Evolutionary conservation across 805 yeast species (phyloP).

Genomic region (Spathaspora sp.): DNA sequence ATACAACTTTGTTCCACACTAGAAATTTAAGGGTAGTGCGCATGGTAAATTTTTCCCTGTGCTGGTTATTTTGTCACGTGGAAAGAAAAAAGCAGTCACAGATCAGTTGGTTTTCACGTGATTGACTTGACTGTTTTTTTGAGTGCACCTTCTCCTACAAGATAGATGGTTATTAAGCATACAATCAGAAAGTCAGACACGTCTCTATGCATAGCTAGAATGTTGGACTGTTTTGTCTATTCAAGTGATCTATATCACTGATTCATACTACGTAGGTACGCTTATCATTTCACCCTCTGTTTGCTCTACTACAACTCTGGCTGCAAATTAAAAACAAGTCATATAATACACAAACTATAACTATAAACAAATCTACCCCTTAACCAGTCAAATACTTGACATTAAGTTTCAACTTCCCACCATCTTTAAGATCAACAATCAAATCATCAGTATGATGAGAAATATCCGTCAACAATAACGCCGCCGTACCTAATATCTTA

Average conservation of each 20-base stretch:
- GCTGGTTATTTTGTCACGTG: slow-evolving; percentile 2
- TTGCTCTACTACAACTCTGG: too few species aligned
- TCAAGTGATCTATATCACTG: too few species aligned
- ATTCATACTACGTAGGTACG: too few species aligned
- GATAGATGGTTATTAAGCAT: background rate
- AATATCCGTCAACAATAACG: slow-evolving; percentile 49
- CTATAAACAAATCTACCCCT: background rate
- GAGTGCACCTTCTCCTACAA: background rate
- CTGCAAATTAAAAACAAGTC: background rate
- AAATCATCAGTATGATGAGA: slow-evolving; percentile 43
- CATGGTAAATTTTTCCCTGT: background rate
- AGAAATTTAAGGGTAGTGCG: background rate
- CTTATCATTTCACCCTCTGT: too few species aligned
- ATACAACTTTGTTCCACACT: background rate
- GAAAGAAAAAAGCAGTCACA: slow-evolving; percentile 7
- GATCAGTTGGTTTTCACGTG: slow-evolving; percentile 2
- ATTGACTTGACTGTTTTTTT: background rate
- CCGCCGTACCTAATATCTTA: slow-evolving; percentile 57
- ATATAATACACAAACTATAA: background rate
- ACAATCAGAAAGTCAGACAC: too few species aligned
- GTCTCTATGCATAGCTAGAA: too few species aligned
- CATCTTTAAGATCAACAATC: slow-evolving; percentile 23
- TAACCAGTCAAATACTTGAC: slow-evolving; percentile 19
- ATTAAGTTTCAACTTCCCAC: slow-evolving; percentile 42
- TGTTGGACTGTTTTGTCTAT: too few species aligned